Evolutionary conservation across 805 yeast genomes (phyloP), one percentile per base, ranked within the genome.

Genomic region (Ascoidea tarda): DNA sequence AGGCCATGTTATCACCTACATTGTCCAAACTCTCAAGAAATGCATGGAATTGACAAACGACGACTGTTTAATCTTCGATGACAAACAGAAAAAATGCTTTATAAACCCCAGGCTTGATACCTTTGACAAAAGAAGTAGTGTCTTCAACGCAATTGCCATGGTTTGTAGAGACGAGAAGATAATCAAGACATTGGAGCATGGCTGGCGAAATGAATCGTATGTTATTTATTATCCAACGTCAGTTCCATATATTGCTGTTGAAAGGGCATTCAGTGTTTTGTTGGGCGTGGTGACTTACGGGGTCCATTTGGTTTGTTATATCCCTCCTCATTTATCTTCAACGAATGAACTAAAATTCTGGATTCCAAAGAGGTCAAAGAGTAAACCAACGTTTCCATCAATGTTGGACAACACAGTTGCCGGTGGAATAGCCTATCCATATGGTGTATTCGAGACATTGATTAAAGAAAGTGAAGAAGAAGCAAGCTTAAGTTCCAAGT

Each of bases 401-500:
- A 84, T 79, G 85, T 74, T 90, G 46, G 99, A 93, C 64, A 91
- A 90, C 64, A 88, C 95, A 0, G 86, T 93, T 5, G 99, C 96
- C 0, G 99, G 99, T 1, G 99, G 99, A 0, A 61, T 93, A 4
- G 96, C 95, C 0, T 74, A 82, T 63, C 96, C 96, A 0, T 71
- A 78, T 58, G 87, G 89, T 0, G 69, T 81, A 2, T 68, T 71
- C 61, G 96, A 87, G 49, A 91, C 97, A 0, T 79, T 82, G 3
- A 58, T 86, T 16, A 93, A 93, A 63, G 99, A 93, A 64, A 80
- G 95, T 60, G 73, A 71, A 55, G 99, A 93, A 61, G 99, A 93
- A 61, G 98, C 96, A 0, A 95, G 95, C 0, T 66, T 91, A n/a
- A 57, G 61, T 0, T 69, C 71, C 50, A 73, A 69, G 0, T 76